Evolutionary conservation across 1,139 yeast genomes (phyloP).

Genomic region (Spencermartinsiella ligniputridi): DNA sequence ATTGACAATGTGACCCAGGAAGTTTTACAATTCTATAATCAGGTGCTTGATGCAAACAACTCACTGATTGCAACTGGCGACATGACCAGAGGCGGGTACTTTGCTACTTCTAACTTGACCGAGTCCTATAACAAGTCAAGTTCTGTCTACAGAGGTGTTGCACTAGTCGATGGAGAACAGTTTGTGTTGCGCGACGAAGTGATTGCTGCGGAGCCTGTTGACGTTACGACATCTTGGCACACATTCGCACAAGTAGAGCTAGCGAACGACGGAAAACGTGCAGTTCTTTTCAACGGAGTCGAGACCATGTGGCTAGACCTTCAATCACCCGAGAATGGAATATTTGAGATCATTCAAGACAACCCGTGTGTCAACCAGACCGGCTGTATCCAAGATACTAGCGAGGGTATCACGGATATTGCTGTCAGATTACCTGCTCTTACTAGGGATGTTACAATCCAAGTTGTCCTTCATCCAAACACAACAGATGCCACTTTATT

Average conservation of each 20-base stretch:
- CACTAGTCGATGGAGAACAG: neutral
- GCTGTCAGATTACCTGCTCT: neutral
- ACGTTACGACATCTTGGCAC: neutral
- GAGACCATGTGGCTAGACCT: neutral
- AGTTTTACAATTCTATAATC: conserved; percentile 2
- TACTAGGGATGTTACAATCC: neutral
- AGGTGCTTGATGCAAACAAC: conserved; percentile 3
- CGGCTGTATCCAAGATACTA: neutral
- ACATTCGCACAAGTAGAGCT: neutral
- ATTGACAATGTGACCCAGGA: neutral
- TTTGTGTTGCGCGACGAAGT: neutral
- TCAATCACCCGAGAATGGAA: neutral
- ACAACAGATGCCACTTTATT: neutral
- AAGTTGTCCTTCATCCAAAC: neutral
- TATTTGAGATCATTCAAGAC: neutral
- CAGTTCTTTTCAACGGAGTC: neutral
- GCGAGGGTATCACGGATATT: neutral
- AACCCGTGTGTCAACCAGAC: conserved; percentile 1
- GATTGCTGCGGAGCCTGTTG: neutral
- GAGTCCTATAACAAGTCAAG: conserved; percentile 2
- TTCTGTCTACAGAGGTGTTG: conserved; percentile 4
- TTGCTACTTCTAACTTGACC: conserved; percentile 1
- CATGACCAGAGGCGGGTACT: neutral
- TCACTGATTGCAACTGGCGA: conserved; percentile 5
- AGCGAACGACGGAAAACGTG: neutral